A percentile compares a stretch with the other conserved stretches of the same genome.
Evolutionary conservation across 805 yeast genomes (phyloP).

Genomic region (Lachancea dasiensis): DNA sequence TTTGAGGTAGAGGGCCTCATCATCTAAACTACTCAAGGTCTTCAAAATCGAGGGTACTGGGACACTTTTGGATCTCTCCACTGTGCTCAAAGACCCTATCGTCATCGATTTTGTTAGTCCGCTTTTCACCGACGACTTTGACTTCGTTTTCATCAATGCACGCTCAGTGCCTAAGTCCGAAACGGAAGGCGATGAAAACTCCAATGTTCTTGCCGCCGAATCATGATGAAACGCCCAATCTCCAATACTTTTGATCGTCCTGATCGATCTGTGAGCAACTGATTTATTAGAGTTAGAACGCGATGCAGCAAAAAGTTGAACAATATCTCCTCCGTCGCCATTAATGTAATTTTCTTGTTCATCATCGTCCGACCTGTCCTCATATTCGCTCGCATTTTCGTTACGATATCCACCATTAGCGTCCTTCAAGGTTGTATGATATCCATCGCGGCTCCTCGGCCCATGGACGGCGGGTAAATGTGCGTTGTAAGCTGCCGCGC

Average conservation of each 20-base stretch:
- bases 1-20: conserved; percentile 20
- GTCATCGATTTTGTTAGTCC: conserved; percentile 17
- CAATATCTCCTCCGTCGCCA: conserved; percentile 3
- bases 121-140: conserved; percentile 10
- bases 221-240: conserved; percentile 22
- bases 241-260: conserved; percentile 29
- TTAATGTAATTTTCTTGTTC: conserved; percentile 1
- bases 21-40: conserved; percentile 16
- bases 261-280: conserved; percentile 27
- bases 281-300: conserved; percentile 23
- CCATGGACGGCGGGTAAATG: too few species aligned
- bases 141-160: conserved; percentile 4
- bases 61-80: conserved; percentile 29
- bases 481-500: too few species aligned
- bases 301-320: conserved; percentile 21
- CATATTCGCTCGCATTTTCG: too few species aligned
- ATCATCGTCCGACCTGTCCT: conserved; percentile 25
- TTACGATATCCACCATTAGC: too few species aligned
- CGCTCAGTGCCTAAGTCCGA: too few species aligned
- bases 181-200: not conserved
- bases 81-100: conserved; percentile 16
- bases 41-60: conserved; percentile 20
- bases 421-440: too few species aligned
- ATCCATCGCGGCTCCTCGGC: too few species aligned
- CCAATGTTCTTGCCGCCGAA: not conserved